A percentile compares a stretch with the other conserved stretches of the same genome.
These are phyloP conservation scores for Malus orientalis DNA, from an alignment of 306 rosid genomes.

Conservation along the genomic window DNA sequence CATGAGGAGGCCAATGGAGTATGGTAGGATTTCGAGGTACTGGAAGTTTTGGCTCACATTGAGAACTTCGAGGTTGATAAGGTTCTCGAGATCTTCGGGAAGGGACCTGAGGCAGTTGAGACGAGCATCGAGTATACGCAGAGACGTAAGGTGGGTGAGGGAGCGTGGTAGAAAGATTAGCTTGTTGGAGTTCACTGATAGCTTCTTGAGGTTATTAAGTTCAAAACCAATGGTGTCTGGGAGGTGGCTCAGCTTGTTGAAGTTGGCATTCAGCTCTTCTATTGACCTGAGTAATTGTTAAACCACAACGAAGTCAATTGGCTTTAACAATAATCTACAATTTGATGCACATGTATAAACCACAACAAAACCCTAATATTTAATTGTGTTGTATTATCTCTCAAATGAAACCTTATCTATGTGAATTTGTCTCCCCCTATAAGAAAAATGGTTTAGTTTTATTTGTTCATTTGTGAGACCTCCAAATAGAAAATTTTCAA, in stretches of 20 bases:
- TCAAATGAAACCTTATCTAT: too few relatives aligned
- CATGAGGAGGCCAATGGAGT: slow-evolving; percentile 68
- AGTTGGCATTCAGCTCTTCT: slow-evolving; percentile 82
- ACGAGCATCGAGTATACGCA: slow-evolving; percentile 54
- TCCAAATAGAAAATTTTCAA: too few relatives aligned
- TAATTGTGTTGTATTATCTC: background rate
- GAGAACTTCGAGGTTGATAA: slow-evolving; percentile 60
- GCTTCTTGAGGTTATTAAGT: slow-evolving; percentile 54
- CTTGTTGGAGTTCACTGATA: slow-evolving; percentile 74
- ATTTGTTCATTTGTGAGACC: too few relatives aligned
- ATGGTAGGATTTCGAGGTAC: slow-evolving; percentile 53
- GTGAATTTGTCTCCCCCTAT: too few relatives aligned
- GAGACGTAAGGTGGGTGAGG: slow-evolving; percentile 45
- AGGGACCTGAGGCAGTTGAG: slow-evolving; percentile 71
- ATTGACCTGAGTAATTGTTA: slow-evolving; percentile 32
- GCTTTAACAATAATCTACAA: background rate
- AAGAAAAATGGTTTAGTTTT: too few relatives aligned
- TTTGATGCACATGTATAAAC: background rate
- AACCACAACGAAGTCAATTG: background rate
- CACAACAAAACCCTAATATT: too few relatives aligned
- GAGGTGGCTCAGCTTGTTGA: slow-evolving; percentile 55
- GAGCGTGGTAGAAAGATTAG: slow-evolving; percentile 54
- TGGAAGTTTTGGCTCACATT: slow-evolving; percentile 94
- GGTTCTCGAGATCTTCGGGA: slow-evolving; percentile 72
- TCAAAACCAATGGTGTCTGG: slow-evolving; percentile 71